A percentile compares a stretch with the other conserved stretches of the same genome.
Conservation (phyloP, 768 basidiomycete species). For the Suillus weaverae region DNA sequence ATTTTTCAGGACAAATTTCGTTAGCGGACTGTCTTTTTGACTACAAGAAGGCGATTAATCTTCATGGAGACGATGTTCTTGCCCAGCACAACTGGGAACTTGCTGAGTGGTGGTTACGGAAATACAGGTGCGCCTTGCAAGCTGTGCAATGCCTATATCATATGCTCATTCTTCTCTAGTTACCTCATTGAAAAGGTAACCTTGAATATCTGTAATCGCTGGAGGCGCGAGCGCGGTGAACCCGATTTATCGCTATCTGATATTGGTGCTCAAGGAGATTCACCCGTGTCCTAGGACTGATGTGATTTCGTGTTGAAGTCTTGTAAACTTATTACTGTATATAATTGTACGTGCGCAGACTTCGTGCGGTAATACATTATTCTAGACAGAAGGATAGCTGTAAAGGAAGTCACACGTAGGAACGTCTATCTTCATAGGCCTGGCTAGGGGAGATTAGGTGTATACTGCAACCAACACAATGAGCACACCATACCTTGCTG, state of each 20-base stretch:
- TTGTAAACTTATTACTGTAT: slow-evolving; percentile 2
- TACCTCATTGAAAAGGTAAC: slow-evolving; percentile 78
- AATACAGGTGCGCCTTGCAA: slow-evolving; percentile 60
- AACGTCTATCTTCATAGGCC: not conserved
- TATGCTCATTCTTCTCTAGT: slow-evolving; percentile 38
- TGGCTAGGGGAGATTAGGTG: not conserved
- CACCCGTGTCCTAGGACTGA: slow-evolving; percentile 21
- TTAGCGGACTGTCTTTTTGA: slow-evolving; percentile 79
- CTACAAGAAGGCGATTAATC: slow-evolving; percentile 62
- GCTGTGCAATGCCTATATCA: not conserved
- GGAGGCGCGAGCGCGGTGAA: slow-evolving; percentile 84
- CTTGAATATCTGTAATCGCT: slow-evolving; percentile 75
- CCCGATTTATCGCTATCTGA: slow-evolving; percentile 62
- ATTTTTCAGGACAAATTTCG: slow-evolving; percentile 64
- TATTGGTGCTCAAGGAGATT: slow-evolving; percentile 40
- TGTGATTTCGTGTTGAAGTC: not conserved
- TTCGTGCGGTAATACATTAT: not conserved
- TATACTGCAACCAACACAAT: not conserved
- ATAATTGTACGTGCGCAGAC: not conserved
- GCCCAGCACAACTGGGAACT: slow-evolving; percentile 91
- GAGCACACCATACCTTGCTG: not conserved
- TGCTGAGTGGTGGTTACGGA: slow-evolving; percentile 75
- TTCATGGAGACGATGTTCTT: slow-evolving; percentile 92
- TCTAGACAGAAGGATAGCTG: not conserved
- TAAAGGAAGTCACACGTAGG: not conserved